Percentiles rank a stretch among this genome's conserved stretches.
Evolutionary conservation across 495 filamentous ascomycete species (phyloP).

Genomic region (Cercophora newfieldiana): DNA sequence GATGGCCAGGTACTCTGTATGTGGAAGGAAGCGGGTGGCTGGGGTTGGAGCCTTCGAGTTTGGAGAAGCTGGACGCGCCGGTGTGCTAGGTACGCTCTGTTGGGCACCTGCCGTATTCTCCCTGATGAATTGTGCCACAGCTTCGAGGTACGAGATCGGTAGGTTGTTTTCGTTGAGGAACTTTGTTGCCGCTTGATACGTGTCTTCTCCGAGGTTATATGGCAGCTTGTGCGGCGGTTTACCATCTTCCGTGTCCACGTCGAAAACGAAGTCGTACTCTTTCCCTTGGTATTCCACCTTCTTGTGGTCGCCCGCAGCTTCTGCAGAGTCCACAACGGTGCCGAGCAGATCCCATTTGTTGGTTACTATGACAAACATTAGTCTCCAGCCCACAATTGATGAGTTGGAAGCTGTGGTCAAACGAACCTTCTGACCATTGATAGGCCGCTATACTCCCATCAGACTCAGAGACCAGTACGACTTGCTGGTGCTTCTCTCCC

Average conservation of each 20-base stretch:
- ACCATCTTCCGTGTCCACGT: constrained; percentile 96
- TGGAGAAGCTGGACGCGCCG: too few species aligned
- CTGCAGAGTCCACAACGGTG: constrained; percentile 83
- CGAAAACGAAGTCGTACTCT: constrained; percentile 97
- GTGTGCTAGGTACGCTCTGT: constrained; percentile 53
- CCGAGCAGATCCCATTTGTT: constrained; percentile 80
- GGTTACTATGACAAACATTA: constrained; percentile 17
- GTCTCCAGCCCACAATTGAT: neutral
- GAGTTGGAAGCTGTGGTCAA: neutral
- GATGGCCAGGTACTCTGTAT: constrained; percentile 80
- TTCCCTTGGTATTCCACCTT: constrained; percentile 74
- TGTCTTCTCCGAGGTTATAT: constrained; percentile 89
- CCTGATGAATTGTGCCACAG: constrained; percentile 91
- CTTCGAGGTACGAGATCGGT: constrained; percentile 85
- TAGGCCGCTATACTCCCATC: constrained; percentile 79
- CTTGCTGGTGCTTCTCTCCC: constrained; percentile 90
- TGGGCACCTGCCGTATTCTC: constrained; percentile 85
- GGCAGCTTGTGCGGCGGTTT: constrained; percentile 92
- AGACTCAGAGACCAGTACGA: constrained; percentile 81
- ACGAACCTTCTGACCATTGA: constrained; percentile 66
- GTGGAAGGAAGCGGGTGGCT: constrained; percentile 58
- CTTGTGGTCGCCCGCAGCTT: constrained; percentile 66
- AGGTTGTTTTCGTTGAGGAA: constrained; percentile 92
- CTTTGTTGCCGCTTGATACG: constrained; percentile 86
- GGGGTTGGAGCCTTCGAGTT: constrained; percentile 65